Percentiles rank a stretch among this genome's conserved stretches.
These are phyloP conservation scores for Debaryomyces maramus DNA, from an alignment of 805 yeast species.

Conservation along the genomic window DNA sequence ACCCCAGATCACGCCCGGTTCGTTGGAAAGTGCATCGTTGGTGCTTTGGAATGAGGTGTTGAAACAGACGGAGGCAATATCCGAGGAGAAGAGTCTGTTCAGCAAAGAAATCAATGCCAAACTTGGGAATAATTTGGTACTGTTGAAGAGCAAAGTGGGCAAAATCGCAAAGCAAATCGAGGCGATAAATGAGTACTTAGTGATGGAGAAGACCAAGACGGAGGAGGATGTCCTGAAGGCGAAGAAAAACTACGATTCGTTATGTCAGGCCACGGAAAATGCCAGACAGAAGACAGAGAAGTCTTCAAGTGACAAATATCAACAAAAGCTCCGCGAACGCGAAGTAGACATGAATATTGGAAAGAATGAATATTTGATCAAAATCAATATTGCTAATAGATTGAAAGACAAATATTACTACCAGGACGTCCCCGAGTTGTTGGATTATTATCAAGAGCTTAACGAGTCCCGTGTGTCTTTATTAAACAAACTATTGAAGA, in stretches of 20 bases:
- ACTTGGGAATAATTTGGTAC: conserved; percentile 59
- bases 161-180: conserved; percentile 56
- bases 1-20: conserved; percentile 92
- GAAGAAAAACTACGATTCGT: conserved; percentile 75
- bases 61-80: conserved; percentile 76
- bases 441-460: conserved; percentile 81
- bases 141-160: conserved; percentile 54
- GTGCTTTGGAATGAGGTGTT: conserved; percentile 90
- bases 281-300: conserved; percentile 75
- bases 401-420: conserved; percentile 89
- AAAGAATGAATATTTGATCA: conserved; percentile 82
- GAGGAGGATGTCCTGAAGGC: conserved; percentile 61
- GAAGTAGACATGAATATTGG: conserved; percentile 80
- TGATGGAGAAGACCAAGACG: conserved; percentile 44
- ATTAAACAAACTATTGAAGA: conserved; percentile 65
- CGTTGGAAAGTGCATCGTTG: conserved; percentile 81
- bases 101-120: conserved; percentile 59
- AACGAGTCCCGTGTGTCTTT: conserved; percentile 76
- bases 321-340: conserved; percentile 57
- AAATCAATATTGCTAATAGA: conserved; percentile 82
- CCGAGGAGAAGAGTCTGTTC: conserved; percentile 63
- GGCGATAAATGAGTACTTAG: conserved; percentile 58
- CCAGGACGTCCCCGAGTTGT: conserved; percentile 88
- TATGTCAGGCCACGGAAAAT: conserved; percentile 78
- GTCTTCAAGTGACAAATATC: conserved; percentile 47